phyloP scores from a whole-genome alignment of 371 early-diverging fungal genomes.

The Actinomortierella wolfii region DNA sequence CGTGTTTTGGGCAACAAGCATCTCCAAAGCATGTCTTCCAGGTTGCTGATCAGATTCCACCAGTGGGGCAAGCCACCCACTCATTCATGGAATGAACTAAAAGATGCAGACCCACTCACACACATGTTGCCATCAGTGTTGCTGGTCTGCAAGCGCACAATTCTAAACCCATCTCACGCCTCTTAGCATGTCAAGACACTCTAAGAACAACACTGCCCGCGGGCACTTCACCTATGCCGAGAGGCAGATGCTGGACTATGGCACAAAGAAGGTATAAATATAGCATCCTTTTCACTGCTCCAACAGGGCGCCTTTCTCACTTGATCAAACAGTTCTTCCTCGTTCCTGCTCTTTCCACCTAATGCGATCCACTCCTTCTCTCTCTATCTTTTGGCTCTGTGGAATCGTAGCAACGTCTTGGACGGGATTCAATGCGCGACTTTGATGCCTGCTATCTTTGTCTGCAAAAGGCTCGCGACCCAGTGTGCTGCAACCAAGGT shows the following conservation, averaged over 20 bases:
- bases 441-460: conserved; percentile 94
- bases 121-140: not conserved
- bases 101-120: not conserved
- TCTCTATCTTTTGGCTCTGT: conserved; percentile 1
- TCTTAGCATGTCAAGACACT: conserved; percentile 84
- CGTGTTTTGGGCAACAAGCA: too few relatives aligned
- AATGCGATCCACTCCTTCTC: not conserved
- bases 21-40: too few relatives aligned
- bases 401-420: conserved; percentile 73
- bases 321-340: too few relatives aligned
- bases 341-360: conserved; percentile 2
- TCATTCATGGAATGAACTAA: too few relatives aligned
- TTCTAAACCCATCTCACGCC: not conserved
- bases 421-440: conserved; percentile 84
- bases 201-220: conserved; percentile 95
- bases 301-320: too few relatives aligned
- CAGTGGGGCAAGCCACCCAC: too few relatives aligned
- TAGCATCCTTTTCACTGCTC: too few relatives aligned
- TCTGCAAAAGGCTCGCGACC: conserved; percentile 83
- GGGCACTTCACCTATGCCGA: conserved; percentile 95
- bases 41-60: too few relatives aligned
- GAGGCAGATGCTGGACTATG: conserved; percentile 84
- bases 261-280: conserved; percentile 77
- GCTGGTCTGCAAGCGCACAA: not conserved
- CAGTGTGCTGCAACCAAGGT: conserved; percentile 80